Conservation (phyloP, 345 rosid species). For the Litchi chinensis region DNA sequence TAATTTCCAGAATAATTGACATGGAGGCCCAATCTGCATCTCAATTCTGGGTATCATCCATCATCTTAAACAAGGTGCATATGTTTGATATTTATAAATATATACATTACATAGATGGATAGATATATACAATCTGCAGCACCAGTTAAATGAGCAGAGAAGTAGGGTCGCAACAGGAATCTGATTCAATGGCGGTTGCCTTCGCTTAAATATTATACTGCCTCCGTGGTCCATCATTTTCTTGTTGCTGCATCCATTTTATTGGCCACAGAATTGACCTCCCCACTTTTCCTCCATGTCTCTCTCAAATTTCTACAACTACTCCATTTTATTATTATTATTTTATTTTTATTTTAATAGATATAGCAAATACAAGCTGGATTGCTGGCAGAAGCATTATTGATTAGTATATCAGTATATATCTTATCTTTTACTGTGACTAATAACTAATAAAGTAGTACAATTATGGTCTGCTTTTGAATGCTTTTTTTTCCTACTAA, state of each 20-base stretch:
- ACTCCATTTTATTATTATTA: background rate
- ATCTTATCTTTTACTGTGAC: background rate
- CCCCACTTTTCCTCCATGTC: constrained; percentile 1
- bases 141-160: background rate
- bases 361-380: background rate
- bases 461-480: background rate
- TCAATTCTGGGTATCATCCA: background rate
- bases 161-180: constrained; percentile 27
- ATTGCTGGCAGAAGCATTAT: background rate
- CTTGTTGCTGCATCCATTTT: constrained; percentile 36
- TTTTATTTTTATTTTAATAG: too few species aligned
- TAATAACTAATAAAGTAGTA: background rate
- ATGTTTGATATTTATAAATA: background rate
- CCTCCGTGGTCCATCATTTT: constrained; percentile 18
- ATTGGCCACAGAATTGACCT: constrained; percentile 21
- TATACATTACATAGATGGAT: background rate
- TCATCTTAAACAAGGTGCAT: background rate
- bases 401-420: background rate
- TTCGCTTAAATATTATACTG: constrained; percentile 6
- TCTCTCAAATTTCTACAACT: background rate
- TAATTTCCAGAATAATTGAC: background rate
- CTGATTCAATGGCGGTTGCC: constrained; percentile 37
- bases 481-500: background rate
- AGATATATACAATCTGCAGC: background rate
- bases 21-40: background rate